Evolutionary conservation across 2,329 filamentous ascomycete genomes (phyloP).

Genomic region (Zarea fungicola): DNA sequence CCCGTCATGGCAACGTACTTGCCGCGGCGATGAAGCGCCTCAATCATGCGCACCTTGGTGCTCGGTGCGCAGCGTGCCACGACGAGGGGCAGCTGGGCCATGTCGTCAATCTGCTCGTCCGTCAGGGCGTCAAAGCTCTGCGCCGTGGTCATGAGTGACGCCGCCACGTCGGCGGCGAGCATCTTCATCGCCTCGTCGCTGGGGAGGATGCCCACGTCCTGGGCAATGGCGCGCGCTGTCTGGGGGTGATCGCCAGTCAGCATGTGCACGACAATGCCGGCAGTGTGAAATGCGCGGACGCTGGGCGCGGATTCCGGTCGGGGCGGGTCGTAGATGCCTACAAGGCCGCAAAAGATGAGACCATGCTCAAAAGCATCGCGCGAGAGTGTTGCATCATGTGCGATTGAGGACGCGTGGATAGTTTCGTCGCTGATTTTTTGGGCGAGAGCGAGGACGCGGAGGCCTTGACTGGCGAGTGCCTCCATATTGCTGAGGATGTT

Average conservation of each 20-base stretch:
- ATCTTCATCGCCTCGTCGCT: constrained; percentile 34
- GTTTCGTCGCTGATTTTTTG: constrained; percentile 18
- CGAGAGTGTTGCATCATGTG: constrained; percentile 15
- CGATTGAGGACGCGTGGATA: constrained; percentile 25
- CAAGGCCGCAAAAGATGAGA: constrained; percentile 58
- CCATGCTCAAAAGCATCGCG: constrained; percentile 40
- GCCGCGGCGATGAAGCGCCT: constrained; percentile 61
- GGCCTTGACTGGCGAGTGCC: constrained; percentile 55
- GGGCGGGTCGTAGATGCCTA: constrained; percentile 64
- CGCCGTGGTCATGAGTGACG: constrained; percentile 57
- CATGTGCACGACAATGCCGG: constrained; percentile 60
- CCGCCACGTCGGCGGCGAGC: constrained; percentile 45
- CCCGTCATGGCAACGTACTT: constrained; percentile 64
- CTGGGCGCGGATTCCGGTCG: constrained; percentile 52
- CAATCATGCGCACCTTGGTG: constrained; percentile 71
- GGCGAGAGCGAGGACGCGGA: constrained; percentile 62
- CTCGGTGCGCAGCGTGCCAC: constrained; percentile 66
- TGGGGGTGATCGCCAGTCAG: constrained; percentile 60
- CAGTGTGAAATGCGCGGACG: constrained; percentile 51
- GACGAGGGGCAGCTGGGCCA: constrained; percentile 60
- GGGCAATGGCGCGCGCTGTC: constrained; percentile 56
- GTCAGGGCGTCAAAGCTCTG: constrained; percentile 58
- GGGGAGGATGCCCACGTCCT: constrained; percentile 55
- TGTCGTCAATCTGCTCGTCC: constrained; percentile 56
- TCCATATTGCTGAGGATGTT: constrained; percentile 62